phyloP scores from a whole-genome alignment of 1,284 basidiomycete species.

The Fomes fomentarius region DNA sequence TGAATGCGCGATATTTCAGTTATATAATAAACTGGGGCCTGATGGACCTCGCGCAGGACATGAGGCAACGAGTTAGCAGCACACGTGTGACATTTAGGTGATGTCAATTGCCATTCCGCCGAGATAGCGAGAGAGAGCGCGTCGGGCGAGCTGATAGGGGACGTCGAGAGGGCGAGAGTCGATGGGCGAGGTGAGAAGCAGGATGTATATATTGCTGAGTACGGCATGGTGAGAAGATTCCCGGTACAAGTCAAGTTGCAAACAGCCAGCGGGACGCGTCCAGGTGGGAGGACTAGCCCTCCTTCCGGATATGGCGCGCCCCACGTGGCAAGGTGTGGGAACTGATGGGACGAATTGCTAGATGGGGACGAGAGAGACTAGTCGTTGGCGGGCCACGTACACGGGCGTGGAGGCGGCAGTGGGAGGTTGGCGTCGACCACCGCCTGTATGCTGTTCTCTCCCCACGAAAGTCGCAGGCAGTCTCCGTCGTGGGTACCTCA shows the following conservation, averaged over 20 bases:
- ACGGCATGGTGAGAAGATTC: not conserved
- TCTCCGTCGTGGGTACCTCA: slow-evolving; percentile 26
- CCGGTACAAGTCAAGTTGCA: too few relatives aligned
- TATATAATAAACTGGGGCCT: slow-evolving; percentile 15
- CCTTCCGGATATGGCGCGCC: not conserved
- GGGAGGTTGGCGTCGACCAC: slow-evolving; percentile 4
- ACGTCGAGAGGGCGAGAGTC: not conserved
- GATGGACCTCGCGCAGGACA: slow-evolving; percentile 19
- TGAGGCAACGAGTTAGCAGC: slow-evolving; percentile 25
- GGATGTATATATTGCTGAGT: not conserved
- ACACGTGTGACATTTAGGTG: slow-evolving; percentile 18
- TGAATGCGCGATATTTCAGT: not conserved
- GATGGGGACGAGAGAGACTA: slow-evolving; percentile 4
- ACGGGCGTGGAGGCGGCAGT: slow-evolving; percentile 8
- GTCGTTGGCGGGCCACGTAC: slow-evolving; percentile 12
- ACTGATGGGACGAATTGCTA: not conserved
- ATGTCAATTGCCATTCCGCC: not conserved
- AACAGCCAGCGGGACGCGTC: too few relatives aligned
- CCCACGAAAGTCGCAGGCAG: slow-evolving; percentile 23
- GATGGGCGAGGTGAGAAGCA: not conserved
- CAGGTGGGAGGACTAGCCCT: not conserved
- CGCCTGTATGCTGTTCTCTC: slow-evolving; percentile 7
- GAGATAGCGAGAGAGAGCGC: not conserved
- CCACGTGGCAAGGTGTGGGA: not conserved
- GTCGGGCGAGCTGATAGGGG: not conserved